Conservation (phyloP, 208 protist genomes). For the Trypanosoma melophagium region DNA sequence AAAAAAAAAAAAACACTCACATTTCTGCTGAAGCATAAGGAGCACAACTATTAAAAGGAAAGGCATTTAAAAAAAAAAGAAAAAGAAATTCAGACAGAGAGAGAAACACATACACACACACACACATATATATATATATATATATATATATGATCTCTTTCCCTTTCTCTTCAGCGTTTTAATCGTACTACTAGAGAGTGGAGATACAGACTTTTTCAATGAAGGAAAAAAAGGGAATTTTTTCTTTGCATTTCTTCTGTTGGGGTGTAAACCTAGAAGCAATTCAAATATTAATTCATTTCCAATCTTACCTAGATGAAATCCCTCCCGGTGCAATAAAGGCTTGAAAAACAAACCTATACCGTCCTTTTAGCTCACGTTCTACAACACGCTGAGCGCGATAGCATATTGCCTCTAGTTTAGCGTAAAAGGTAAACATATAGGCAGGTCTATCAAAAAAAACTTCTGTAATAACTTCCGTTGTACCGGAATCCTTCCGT, state of each 20-base stretch:
- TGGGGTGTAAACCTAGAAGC: too few species aligned
- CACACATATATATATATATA: too few species aligned
- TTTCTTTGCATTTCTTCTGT: too few species aligned
- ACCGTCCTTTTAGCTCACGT: conserved; percentile 56
- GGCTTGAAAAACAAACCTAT: conserved; percentile 87
- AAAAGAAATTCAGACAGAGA: neutral
- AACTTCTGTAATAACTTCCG: conserved; percentile 88
- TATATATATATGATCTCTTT: too few species aligned
- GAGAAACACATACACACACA: too few species aligned
- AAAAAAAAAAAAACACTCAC: too few species aligned
- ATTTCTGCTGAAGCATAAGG: neutral
- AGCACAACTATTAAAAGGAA: conserved; percentile 16
- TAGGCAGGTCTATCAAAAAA: conserved; percentile 88
- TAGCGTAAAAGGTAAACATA: conserved; percentile 90
- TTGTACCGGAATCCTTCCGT: conserved; percentile 70
- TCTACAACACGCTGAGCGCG: conserved; percentile 68
- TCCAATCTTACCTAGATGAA: conserved; percentile 29
- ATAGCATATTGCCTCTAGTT: conserved; percentile 81
- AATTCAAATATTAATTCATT: too few species aligned
- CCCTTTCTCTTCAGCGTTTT: too few species aligned
- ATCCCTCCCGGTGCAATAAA: conserved; percentile 81
- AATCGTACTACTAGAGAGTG: too few species aligned
- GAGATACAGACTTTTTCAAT: too few species aligned
- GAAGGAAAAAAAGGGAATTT: too few species aligned
- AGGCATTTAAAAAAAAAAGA: conserved; percentile 5